phyloP scores from a whole-genome alignment of 768 basidiomycete genomes.

The Amanita jacksonii region DNA sequence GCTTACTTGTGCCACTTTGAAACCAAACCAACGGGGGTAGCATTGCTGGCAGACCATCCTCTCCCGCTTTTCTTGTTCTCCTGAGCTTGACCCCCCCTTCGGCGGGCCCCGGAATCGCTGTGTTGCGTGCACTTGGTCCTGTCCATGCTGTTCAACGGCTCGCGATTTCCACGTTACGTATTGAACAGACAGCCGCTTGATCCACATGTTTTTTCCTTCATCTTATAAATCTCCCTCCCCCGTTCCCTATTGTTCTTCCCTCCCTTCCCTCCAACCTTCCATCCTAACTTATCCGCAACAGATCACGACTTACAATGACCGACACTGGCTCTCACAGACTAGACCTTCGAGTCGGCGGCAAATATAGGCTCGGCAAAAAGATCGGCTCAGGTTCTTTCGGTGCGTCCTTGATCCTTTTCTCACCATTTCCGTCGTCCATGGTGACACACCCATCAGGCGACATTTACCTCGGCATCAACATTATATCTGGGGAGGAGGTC shows the following conservation, averaged over 20 bases:
- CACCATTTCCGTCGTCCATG: conserved; percentile 3
- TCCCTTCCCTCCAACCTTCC: too few species aligned
- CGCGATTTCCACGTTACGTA: conserved; percentile 27
- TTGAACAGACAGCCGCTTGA: conserved; percentile 26
- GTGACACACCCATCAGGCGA: conserved; percentile 53
- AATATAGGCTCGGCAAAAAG: conserved; percentile 98
- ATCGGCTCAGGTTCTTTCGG: conserved; percentile 98
- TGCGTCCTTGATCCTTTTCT: conserved; percentile 30
- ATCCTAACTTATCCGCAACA: conserved; percentile 14
- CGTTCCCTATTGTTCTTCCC: too few species aligned
- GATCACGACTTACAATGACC: conserved; percentile 44
- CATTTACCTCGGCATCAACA: conserved; percentile 99
- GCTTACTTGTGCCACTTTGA: background rate
- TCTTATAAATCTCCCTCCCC: conserved; percentile 6
- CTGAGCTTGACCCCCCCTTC: too few species aligned
- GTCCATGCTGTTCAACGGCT: conserved; percentile 17
- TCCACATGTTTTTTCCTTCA: conserved; percentile 27
- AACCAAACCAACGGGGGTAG: background rate
- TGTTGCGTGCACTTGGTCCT: background rate
- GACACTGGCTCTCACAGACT: conserved; percentile 64
- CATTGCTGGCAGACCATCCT: too few species aligned
- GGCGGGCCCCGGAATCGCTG: background rate
- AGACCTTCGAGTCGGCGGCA: conserved; percentile 84
- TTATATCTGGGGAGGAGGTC: conserved; percentile 98
- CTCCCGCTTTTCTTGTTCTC: too few species aligned